These are phyloP conservation scores for Alternaria sp. DNA, from an alignment of 2,329 filamentous ascomycete species.

Conservation along the genomic window DNA sequence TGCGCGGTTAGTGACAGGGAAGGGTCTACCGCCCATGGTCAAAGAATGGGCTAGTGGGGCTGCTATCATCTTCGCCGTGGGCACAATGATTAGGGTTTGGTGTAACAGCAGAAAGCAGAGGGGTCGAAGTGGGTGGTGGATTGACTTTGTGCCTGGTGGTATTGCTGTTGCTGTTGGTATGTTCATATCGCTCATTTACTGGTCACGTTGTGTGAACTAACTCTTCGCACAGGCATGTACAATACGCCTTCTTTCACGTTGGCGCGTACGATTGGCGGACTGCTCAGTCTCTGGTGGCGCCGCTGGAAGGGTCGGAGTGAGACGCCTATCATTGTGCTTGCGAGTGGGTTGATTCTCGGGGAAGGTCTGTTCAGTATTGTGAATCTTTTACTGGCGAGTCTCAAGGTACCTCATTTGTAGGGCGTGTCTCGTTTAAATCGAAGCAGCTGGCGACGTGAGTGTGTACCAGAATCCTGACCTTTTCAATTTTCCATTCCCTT, in stretches of 20 bases:
- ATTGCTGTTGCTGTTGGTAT: slow-evolving; percentile 92
- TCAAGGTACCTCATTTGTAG: slow-evolving; percentile 64
- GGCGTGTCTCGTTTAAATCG: not conserved
- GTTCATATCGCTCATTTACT: slow-evolving; percentile 33
- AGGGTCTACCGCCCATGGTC: slow-evolving; percentile 84
- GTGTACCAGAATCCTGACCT: too few species aligned
- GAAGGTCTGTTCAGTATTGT: slow-evolving; percentile 81
- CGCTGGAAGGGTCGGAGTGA: slow-evolving; percentile 55
- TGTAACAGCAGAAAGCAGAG: slow-evolving; percentile 38
- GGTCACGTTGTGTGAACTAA: not conserved
- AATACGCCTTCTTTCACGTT: slow-evolving; percentile 96
- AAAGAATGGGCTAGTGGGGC: slow-evolving; percentile 78
- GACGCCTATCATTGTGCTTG: slow-evolving; percentile 87
- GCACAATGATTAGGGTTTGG: slow-evolving; percentile 71
- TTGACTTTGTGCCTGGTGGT: slow-evolving; percentile 81
- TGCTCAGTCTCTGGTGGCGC: slow-evolving; percentile 13
- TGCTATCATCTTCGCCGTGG: slow-evolving; percentile 73
- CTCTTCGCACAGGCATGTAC: slow-evolving; percentile 75
- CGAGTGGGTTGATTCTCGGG: slow-evolving; percentile 80
- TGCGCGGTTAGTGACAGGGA: slow-evolving; percentile 86
- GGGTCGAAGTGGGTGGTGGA: slow-evolving; percentile 63
- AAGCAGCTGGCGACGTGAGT: too few species aligned
- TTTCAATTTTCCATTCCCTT: too few species aligned
- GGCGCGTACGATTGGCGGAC: slow-evolving; percentile 81
- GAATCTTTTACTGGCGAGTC: slow-evolving; percentile 82